These are phyloP conservation scores for Penicillium canescens DNA, from an alignment of 495 filamentous ascomycete species.

Conservation along the genomic window DNA sequence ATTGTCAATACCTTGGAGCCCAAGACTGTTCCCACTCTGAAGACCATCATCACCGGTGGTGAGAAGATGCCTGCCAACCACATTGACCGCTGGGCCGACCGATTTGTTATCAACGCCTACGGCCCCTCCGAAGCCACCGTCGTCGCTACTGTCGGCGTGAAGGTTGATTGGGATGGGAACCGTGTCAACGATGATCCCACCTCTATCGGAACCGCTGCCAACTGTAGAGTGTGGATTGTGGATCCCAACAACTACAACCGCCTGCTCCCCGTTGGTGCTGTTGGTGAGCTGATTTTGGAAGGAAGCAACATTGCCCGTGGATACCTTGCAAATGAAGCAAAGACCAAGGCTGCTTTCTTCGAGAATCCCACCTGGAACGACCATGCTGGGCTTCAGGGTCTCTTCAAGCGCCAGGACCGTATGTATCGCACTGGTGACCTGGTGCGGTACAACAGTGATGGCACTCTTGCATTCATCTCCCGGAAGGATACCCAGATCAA, in stretches of 20 bases:
- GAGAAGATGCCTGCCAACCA: conserved; percentile 53
- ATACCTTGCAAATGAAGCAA: conserved; percentile 58
- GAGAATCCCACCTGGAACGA: conserved; percentile 52
- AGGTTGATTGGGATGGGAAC: conserved; percentile 41
- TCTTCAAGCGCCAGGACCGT: conserved; percentile 29
- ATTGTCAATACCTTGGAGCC: conserved; percentile 51
- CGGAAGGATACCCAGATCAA: conserved; percentile 68
- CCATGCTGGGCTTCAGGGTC: conserved; percentile 19
- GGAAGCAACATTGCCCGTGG: conserved; percentile 60
- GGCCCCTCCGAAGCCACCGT: conserved; percentile 57
- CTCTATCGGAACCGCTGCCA: conserved; percentile 40
- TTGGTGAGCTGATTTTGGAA: conserved; percentile 68
- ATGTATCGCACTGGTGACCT: conserved; percentile 55
- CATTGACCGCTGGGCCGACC: conserved; percentile 43
- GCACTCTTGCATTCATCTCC: conserved; percentile 52
- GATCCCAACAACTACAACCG: conserved; percentile 56
- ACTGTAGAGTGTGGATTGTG: conserved; percentile 57
- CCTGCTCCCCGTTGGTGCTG: conserved; percentile 58
- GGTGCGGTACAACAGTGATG: conserved; percentile 54
- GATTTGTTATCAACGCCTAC: conserved; percentile 53
- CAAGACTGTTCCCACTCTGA: conserved; percentile 46
- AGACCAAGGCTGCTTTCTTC: conserved; percentile 56
- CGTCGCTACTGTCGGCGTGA: conserved; percentile 41
- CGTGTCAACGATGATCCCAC: conserved; percentile 38
- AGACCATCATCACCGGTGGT: conserved; percentile 52